Conservation (phyloP, 106 monocot species). For the Dioscorea dumetorum region DNA sequence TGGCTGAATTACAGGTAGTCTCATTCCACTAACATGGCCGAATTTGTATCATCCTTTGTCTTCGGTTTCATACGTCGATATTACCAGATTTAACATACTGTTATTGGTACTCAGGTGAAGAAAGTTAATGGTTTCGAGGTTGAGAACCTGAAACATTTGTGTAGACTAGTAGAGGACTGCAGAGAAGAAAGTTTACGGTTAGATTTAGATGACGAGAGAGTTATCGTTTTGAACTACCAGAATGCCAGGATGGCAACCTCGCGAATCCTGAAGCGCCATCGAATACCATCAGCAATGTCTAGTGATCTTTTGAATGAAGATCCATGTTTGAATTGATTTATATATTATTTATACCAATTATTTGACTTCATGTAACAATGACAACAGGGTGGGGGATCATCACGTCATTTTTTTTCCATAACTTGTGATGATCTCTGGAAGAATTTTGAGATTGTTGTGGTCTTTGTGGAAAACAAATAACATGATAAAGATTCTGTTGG, state of each 20-base stretch:
- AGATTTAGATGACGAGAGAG: constrained; percentile 95
- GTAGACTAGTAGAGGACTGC: constrained; percentile 67
- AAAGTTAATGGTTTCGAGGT: constrained; percentile 84
- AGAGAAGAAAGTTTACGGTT: constrained; percentile 64
- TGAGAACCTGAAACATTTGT: constrained; percentile 83
- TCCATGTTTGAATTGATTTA: neutral
- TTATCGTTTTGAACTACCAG: constrained; percentile 68
- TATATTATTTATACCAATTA: no score
- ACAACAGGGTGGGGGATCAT: no score
- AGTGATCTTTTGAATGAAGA: constrained; percentile 45
- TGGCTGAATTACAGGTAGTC: constrained; percentile 71
- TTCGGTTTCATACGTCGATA: neutral
- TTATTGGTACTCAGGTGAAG: constrained; percentile 54
- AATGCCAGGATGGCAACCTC: constrained; percentile 69
- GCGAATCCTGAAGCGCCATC: constrained; percentile 65
- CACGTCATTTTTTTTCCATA: no score
- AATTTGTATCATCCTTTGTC: neutral
- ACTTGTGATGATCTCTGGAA: no score
- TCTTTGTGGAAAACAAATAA: no score
- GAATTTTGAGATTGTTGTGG: no score
- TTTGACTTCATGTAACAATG: no score
- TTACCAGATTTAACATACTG: neutral
- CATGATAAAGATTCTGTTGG: no score
- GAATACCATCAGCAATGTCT: constrained; percentile 84
- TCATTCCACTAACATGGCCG: neutral